Evolutionary conservation across 441 rosid genomes (phyloP), one percentile per base, ranked within the genome.

Genomic region (Erodium texanum): DNA sequence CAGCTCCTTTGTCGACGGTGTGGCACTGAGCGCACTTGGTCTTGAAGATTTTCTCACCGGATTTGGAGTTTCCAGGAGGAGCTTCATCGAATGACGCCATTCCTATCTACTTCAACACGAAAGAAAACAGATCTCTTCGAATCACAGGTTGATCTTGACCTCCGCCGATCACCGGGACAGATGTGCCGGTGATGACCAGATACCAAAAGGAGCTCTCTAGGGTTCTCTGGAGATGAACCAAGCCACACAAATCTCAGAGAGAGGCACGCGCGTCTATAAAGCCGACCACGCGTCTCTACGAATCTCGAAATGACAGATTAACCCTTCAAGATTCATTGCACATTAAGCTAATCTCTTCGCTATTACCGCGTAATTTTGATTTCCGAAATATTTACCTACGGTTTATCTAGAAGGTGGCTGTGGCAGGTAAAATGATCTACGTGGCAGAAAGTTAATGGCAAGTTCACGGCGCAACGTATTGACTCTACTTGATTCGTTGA

Each of bases 1-100:
- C 83, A 10, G 82, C 82, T 71, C 79, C 82, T 70, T 82, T 79
- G 5, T 74, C 77, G 22, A 75, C 81, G 63, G 85, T 79, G 78
- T 82, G 85, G 72, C 85, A 82, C 78, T 77, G 80, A 41, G 82
- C 82, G 66, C 85, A 79, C 73, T 79, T 82, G 58, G 75, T 79
- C 77, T 68, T 79, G 76, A 82, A 82, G 72, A 82, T 80, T 76
- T 82, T 82, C 77, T 82, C 85, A 50, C 85, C 83, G 20, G 71
- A 66, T 67, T 74, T 74, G 9, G 71, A 36, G 70, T 79, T 0
- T 0, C 85, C 83, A 4, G 82, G 74, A 0, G 83, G 85, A 16
- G 83, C 85, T 74, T 82, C 66, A 7, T 64, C 69, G 65, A 82
- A 82, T 4, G 82, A 41, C 69, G 80, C 83, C 83, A 23, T 19